These are phyloP conservation scores for Jaltomata sinuosa DNA, from an alignment of 257 asterid species.

Conservation along the genomic window DNA sequence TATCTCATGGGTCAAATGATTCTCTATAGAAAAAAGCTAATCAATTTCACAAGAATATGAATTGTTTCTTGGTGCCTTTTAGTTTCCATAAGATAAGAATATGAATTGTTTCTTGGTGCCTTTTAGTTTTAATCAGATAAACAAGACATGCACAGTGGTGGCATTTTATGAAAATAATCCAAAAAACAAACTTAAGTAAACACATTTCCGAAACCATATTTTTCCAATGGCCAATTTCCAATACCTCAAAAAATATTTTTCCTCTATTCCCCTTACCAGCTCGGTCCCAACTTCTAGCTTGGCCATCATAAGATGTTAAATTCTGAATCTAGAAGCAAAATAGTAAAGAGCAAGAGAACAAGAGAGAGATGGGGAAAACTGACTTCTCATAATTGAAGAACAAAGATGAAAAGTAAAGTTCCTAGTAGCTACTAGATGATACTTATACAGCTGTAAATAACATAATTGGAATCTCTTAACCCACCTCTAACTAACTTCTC, in stretches of 20 bases:
- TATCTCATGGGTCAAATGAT: background rate
- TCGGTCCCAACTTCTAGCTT: conserved; percentile 87
- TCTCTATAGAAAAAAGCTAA: background rate
- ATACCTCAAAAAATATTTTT: background rate
- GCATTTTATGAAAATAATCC: background rate
- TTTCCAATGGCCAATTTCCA: background rate
- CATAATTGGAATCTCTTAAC: too few species aligned
- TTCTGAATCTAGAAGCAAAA: too few species aligned
- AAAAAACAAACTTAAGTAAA: background rate
- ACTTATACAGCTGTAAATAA: too few species aligned
- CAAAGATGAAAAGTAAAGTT: too few species aligned
- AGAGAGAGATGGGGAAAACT: too few species aligned
- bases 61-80: background rate
- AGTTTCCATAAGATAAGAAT: background rate
- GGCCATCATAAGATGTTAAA: conserved; percentile 96
- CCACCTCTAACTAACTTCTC: too few species aligned
- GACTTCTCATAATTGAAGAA: too few species aligned
- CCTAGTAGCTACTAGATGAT: too few species aligned
- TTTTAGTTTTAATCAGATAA: background rate
- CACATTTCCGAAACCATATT: background rate
- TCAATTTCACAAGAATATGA: background rate
- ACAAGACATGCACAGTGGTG: background rate
- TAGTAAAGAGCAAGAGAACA: too few species aligned
- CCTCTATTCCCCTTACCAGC: conserved; percentile 41
- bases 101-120: background rate